These are phyloP conservation scores for Isabelozyma heimii DNA, from an alignment of 805 yeast species.

Conservation along the genomic window DNA sequence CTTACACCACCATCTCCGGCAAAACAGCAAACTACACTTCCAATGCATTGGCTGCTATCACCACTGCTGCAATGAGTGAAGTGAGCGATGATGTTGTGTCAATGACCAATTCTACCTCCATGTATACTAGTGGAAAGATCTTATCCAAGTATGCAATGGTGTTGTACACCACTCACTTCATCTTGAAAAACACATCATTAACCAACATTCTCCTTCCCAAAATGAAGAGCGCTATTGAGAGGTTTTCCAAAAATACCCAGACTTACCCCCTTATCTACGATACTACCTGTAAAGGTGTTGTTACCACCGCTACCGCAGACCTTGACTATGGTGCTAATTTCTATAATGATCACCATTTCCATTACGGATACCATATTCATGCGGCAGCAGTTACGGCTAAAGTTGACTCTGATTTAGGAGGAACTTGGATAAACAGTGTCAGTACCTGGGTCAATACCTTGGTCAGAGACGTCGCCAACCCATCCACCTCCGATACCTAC, in stretches of 20 bases:
- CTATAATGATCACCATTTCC: constrained; percentile 35
- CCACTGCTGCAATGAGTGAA: constrained; percentile 13
- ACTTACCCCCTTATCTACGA: constrained; percentile 25
- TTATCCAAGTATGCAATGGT: constrained; percentile 19
- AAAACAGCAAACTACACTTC: constrained; percentile 9
- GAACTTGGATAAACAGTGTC: constrained; percentile 47
- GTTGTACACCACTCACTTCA: constrained; percentile 16
- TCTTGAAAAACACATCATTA: constrained; percentile 15
- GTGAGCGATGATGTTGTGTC: constrained; percentile 12
- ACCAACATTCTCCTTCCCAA: constrained; percentile 10
- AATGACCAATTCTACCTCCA: constrained; percentile 14
- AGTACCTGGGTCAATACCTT: constrained; percentile 59
- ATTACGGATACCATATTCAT: constrained; percentile 24
- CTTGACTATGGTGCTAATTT: constrained; percentile 27
- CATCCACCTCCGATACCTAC: constrained; percentile 46
- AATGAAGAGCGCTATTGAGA: constrained; percentile 14
- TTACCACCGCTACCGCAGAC: constrained; percentile 17
- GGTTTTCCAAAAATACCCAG: constrained; percentile 15
- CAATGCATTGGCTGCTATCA: constrained; percentile 8
- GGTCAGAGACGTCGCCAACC: constrained; percentile 68
- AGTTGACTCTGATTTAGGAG: constrained; percentile 35
- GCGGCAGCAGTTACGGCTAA: constrained; percentile 23
- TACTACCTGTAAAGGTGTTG: constrained; percentile 25
- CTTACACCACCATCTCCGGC: constrained; percentile 23
- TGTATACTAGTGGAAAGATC: constrained; percentile 23